Conservation (phyloP, 192 early-diverging fungal genomes). For the Dimargaris xerosporica region DNA sequence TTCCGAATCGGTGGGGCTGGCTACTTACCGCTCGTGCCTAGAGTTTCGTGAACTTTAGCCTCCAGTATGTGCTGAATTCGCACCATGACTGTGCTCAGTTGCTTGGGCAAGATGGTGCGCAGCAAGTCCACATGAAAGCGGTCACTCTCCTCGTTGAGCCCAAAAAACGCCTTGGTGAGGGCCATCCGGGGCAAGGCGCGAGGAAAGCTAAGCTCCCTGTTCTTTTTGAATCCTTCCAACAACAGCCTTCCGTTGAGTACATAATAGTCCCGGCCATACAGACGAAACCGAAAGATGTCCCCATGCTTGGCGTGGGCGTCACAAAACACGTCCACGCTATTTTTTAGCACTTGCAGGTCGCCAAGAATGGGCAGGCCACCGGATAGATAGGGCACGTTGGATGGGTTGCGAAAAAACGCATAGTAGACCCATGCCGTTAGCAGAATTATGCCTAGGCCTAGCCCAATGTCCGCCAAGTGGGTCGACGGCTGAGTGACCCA, state of each 20-base stretch:
- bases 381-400: not conserved
- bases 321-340: not conserved
- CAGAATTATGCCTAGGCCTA: too few relatives aligned
- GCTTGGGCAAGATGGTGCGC: not conserved
- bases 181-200: not conserved
- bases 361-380: not conserved
- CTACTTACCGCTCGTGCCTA: not conserved
- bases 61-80: constrained; percentile 1
- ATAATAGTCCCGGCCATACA: not conserved
- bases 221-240: not conserved
- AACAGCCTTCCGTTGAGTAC: not conserved
- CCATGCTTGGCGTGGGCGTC: not conserved
- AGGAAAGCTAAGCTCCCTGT: not conserved
- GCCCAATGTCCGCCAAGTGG: too few relatives aligned
- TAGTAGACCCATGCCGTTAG: too few relatives aligned
- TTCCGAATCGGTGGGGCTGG: too few relatives aligned
- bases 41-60: not conserved
- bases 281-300: not conserved
- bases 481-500: too few relatives aligned
- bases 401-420: too few relatives aligned
- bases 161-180: not conserved
- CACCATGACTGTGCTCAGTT: not conserved
- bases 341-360: not conserved
- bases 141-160: not conserved
- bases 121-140: not conserved